Evolutionary conservation across 2,329 filamentous ascomycete species (phyloP).

Genomic region (Rachicladosporium sp.): DNA sequence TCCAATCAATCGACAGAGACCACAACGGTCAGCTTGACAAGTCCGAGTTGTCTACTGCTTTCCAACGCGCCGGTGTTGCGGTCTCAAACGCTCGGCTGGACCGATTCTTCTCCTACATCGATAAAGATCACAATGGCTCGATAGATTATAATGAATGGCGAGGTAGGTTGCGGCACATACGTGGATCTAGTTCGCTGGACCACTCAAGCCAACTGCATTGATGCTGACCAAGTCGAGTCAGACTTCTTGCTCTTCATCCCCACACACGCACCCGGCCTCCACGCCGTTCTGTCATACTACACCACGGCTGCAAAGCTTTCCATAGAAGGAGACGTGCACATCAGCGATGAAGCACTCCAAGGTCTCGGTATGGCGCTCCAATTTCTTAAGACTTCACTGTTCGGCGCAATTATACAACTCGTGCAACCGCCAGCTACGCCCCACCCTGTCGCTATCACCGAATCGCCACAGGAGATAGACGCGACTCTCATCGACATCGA

Average conservation of each 20-base stretch:
- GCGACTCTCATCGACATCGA: background rate
- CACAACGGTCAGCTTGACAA: constrained; percentile 77
- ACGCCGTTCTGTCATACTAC: constrained; percentile 82
- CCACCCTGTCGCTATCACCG: background rate
- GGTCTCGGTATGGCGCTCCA: constrained; percentile 74
- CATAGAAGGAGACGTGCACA: constrained; percentile 82
- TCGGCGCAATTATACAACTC: constrained; percentile 58
- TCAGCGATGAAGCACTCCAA: constrained; percentile 82
- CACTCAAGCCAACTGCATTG: no score
- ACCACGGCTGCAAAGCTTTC: constrained; percentile 79
- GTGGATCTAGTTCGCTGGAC: background rate
- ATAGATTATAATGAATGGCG: constrained; percentile 92
- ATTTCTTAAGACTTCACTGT: constrained; percentile 59
- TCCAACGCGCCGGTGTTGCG: constrained; percentile 62
- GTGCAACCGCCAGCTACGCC: constrained; percentile 9
- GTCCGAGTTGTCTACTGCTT: constrained; percentile 67
- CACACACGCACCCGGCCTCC: constrained; percentile 57
- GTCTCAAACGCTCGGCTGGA: constrained; percentile 67
- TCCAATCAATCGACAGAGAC: constrained; percentile 76
- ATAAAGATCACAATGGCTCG: constrained; percentile 72
- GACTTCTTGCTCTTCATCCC: constrained; percentile 88
- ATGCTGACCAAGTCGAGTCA: constrained; percentile 24
- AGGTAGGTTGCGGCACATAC: constrained; percentile 40
- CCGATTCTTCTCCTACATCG: constrained; percentile 80
- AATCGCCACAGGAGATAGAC: no score